Evolutionary conservation across 257 asterid species (phyloP).

Genomic region (Eustoma russellianum): DNA sequence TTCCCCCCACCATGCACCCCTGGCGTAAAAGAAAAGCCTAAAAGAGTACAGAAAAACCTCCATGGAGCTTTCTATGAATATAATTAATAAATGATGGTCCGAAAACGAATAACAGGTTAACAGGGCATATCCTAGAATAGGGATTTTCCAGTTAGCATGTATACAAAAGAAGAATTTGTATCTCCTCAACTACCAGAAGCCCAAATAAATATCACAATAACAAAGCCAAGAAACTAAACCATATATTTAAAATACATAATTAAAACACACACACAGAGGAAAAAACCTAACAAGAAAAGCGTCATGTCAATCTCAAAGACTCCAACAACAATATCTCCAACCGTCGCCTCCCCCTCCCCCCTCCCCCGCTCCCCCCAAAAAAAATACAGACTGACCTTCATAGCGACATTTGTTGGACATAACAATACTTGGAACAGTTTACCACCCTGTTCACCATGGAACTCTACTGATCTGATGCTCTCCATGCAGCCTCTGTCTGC

Average conservation of each 20-base stretch:
- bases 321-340: too few species aligned
- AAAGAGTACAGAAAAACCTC: neutral
- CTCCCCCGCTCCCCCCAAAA: too few species aligned
- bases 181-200: too few species aligned
- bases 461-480: conserved; percentile 48
- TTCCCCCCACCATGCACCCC: neutral
- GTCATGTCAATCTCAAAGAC: too few species aligned
- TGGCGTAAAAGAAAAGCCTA: neutral
- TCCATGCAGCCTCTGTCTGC: conserved; percentile 41
- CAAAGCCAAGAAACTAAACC: too few species aligned
- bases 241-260: too few species aligned
- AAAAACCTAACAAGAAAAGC: too few species aligned
- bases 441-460: conserved; percentile 40
- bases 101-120: neutral
- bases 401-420: conserved; percentile 37
- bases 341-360: too few species aligned
- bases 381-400: conserved; percentile 31
- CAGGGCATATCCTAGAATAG: neutral
- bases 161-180: too few species aligned
- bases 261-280: too few species aligned
- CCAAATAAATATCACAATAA: too few species aligned
- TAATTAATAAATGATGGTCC: neutral
- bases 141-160: neutral
- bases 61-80: neutral
- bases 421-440: conserved; percentile 46